These are phyloP conservation scores for Pythium aphanidermatum DNA, from an alignment of 352 stramenopile genomes.

Conservation along the genomic window DNA sequence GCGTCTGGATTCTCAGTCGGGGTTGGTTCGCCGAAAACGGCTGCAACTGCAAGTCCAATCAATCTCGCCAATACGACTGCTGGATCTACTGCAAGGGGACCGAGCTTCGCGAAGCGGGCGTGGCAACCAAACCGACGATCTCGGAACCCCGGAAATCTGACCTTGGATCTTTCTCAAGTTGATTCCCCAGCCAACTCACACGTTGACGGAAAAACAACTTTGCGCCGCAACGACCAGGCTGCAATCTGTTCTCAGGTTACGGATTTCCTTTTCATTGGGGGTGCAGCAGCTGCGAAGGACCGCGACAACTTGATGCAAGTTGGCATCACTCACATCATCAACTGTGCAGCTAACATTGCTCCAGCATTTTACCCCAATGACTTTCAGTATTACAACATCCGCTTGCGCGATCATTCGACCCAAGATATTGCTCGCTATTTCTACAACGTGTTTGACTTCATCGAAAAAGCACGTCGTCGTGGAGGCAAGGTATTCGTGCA, in stretches of 20 bases:
- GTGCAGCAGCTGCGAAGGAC: slow-evolving; percentile 74
- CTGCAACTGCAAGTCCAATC: background rate
- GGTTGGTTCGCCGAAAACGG: background rate
- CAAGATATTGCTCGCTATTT: slow-evolving; percentile 84
- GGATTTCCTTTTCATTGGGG: slow-evolving; percentile 86
- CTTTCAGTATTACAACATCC: slow-evolving; percentile 83
- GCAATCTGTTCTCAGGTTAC: slow-evolving; percentile 75
- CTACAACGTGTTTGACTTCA: slow-evolving; percentile 87
- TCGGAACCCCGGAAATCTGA: slow-evolving; percentile 77
- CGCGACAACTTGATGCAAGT: slow-evolving; percentile 51
- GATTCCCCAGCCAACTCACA: slow-evolving; percentile 29
- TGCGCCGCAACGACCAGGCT: slow-evolving; percentile 48
- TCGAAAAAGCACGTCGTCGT: slow-evolving; percentile 59
- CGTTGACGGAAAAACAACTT: slow-evolving; percentile 12
- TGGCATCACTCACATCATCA: slow-evolving; percentile 89
- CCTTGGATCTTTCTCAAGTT: slow-evolving; percentile 75
- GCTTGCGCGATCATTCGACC: slow-evolving; percentile 84
- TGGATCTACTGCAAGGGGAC: slow-evolving; percentile 20
- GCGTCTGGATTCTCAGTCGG: slow-evolving; percentile 13
- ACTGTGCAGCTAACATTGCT: slow-evolving; percentile 75
- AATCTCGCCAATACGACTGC: background rate
- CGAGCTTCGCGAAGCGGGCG: slow-evolving; percentile 35
- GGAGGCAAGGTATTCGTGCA: slow-evolving; percentile 82
- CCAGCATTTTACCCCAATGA: slow-evolving; percentile 69
- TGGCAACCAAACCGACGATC: slow-evolving; percentile 47